These are phyloP conservation scores for Byssoonygena ceratinophila DNA, from an alignment of 2,329 filamentous ascomycete genomes.

Conservation along the genomic window DNA sequence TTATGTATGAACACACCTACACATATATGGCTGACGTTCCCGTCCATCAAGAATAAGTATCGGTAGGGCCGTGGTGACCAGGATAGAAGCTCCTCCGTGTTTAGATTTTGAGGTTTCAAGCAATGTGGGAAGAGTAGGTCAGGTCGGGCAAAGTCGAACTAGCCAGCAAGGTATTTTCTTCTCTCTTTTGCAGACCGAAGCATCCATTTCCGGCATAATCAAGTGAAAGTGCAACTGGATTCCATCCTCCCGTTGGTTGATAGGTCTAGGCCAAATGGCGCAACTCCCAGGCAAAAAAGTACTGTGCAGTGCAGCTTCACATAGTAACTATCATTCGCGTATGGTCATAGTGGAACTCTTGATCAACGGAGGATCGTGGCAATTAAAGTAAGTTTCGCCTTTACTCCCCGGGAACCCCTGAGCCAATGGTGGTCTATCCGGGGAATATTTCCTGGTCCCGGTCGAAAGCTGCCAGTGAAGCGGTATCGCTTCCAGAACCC, in stretches of 20 bases:
- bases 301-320: conserved; percentile 1
- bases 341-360: conserved; percentile 7
- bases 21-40: conserved; percentile 3
- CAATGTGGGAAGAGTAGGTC: conserved; percentile 2
- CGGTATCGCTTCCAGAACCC: neutral
- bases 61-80: conserved; percentile 1
- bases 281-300: neutral
- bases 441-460: conserved; percentile 9
- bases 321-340: conserved; percentile 9
- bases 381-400: conserved; percentile 7
- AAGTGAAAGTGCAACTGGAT: neutral
- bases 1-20: neutral
- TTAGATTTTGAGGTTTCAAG: neutral
- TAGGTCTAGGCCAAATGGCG: conserved; percentile 8
- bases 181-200: conserved; percentile 1
- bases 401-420: neutral
- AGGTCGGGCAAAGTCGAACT: conserved; percentile 2
- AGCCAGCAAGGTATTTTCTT: conserved; percentile 1
- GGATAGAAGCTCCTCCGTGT: conserved; percentile 7
- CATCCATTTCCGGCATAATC: conserved; percentile 9
- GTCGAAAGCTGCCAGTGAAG: conserved; percentile 7
- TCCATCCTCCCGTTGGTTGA: conserved; percentile 7
- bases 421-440: conserved; percentile 5
- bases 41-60: conserved; percentile 4
- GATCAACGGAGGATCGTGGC: conserved; percentile 12